These are phyloP conservation scores for Eucalyptus erythrocorys DNA, from an alignment of 345 rosid species.

Conservation along the genomic window DNA sequence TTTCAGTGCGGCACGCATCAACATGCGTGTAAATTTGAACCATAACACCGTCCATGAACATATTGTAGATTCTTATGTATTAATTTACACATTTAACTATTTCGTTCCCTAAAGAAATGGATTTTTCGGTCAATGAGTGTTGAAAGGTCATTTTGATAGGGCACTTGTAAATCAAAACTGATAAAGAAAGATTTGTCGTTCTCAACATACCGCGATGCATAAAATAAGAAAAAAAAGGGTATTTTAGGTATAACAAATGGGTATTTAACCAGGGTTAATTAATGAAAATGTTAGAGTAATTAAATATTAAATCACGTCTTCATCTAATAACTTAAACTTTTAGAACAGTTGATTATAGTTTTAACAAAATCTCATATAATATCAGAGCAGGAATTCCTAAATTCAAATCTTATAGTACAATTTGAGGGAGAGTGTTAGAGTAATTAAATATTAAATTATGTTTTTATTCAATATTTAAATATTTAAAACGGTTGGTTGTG, in stretches of 20 bases:
- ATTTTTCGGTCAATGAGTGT: background rate
- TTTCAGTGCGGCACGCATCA: background rate
- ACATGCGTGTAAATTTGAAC: background rate
- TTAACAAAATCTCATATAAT: too few relatives aligned
- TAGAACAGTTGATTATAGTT: accelerated
- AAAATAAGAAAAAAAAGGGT: background rate
- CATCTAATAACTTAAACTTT: too few relatives aligned
- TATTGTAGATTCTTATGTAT: background rate
- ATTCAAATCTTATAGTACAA: too few relatives aligned
- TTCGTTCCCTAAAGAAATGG: background rate
- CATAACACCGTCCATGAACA: background rate
- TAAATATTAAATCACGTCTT: too few relatives aligned
- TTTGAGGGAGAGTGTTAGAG: accelerated
- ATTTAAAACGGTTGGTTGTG: too few relatives aligned
- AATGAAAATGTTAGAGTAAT: too few relatives aligned
- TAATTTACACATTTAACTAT: background rate
- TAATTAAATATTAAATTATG: too few relatives aligned
- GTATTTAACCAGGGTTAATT: background rate
- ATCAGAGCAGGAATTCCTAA: accelerated
- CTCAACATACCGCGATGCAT: background rate
- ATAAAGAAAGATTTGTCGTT: background rate
- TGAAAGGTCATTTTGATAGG: background rate
- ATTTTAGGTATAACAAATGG: background rate
- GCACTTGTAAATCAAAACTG: background rate
- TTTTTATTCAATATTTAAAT: too few relatives aligned